Percentiles rank a stretch among this genome's conserved stretches.
Evolutionary conservation across 1,139 yeast species (phyloP).

Genomic region (Candida dubliniensis): DNA sequence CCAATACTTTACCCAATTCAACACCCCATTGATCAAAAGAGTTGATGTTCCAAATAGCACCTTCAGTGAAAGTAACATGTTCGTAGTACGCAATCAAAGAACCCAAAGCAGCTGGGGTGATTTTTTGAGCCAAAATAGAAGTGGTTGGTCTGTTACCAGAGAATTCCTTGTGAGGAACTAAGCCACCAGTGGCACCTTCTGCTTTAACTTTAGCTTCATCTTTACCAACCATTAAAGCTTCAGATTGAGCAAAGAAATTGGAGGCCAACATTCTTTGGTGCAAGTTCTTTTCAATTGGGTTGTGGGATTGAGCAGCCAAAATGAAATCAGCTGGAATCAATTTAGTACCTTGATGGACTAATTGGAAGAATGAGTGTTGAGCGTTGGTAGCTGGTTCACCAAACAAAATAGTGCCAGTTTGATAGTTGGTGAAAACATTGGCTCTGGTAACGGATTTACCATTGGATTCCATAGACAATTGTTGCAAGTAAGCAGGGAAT

Average conservation of each 20-base stretch:
- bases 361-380: constrained; percentile 98
- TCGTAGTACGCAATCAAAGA: constrained; percentile 96
- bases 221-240: constrained; percentile 97
- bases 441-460: constrained; percentile 97
- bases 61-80: constrained; percentile 95
- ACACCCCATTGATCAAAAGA: constrained; percentile 99
- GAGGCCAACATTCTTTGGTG: constrained; percentile 98
- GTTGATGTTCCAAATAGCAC: constrained; percentile 99
- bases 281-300: constrained; percentile 90
- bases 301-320: constrained; percentile 95
- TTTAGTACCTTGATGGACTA: constrained; percentile 98
- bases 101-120: constrained; percentile 95
- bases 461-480: constrained; percentile 97
- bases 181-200: constrained; percentile 84
- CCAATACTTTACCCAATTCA: constrained; percentile 96
- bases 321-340: constrained; percentile 95
- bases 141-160: constrained; percentile 99
- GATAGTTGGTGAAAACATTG: constrained; percentile 86
- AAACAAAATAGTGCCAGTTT: constrained; percentile 91
- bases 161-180: constrained; percentile 94
- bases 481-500: constrained; percentile 99
- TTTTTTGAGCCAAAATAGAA: constrained; percentile 89
- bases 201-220: constrained; percentile 77
- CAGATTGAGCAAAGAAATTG: constrained; percentile 97
- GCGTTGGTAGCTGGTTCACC: constrained; percentile 99